phyloP scores from a whole-genome alignment of 495 filamentous ascomycete genomes.

The Podospora pseudocomata region DNA sequence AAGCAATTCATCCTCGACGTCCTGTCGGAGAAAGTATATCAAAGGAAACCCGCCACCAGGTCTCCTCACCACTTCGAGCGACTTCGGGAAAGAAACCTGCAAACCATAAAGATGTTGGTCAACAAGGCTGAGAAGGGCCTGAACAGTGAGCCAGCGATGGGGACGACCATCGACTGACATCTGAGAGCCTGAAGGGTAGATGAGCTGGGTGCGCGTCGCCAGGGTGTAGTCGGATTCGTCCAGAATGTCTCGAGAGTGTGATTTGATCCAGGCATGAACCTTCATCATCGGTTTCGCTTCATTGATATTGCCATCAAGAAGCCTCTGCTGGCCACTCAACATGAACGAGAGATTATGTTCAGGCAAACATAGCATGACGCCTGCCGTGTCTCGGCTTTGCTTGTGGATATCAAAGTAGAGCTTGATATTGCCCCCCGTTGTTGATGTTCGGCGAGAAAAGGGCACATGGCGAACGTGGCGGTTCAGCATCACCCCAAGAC shows the following conservation, averaged over 20 bases:
- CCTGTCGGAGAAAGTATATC: constrained; percentile 42
- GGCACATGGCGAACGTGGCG: constrained; percentile 47
- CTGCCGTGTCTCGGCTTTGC: constrained; percentile 27
- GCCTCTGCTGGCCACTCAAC: constrained; percentile 46
- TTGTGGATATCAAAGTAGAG: constrained; percentile 39
- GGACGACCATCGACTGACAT: constrained; percentile 49
- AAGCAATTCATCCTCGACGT: constrained; percentile 45
- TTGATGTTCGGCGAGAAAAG: constrained; percentile 47
- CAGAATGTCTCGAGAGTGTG: constrained; percentile 48
- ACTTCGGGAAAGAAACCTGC: constrained; percentile 35
- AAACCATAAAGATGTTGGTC: constrained; percentile 37
- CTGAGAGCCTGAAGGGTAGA: constrained; percentile 49
- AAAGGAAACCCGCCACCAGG: constrained; percentile 39
- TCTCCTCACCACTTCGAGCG: constrained; percentile 43
- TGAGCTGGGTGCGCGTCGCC: constrained; percentile 45
- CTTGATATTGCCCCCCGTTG: constrained; percentile 26
- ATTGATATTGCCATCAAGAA: constrained; percentile 37
- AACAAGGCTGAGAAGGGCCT: constrained; percentile 45
- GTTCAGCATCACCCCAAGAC: constrained; percentile 47
- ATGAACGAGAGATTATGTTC: constrained; percentile 54
- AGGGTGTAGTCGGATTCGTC: constrained; percentile 57
- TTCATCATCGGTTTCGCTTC: constrained; percentile 42
- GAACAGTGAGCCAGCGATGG: constrained; percentile 44
- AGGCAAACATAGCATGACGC: constrained; percentile 48
- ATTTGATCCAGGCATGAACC: constrained; percentile 47